phyloP scores from a whole-genome alignment of 192 early-diverging fungal genomes.

The Radiomyces spectabilis region DNA sequence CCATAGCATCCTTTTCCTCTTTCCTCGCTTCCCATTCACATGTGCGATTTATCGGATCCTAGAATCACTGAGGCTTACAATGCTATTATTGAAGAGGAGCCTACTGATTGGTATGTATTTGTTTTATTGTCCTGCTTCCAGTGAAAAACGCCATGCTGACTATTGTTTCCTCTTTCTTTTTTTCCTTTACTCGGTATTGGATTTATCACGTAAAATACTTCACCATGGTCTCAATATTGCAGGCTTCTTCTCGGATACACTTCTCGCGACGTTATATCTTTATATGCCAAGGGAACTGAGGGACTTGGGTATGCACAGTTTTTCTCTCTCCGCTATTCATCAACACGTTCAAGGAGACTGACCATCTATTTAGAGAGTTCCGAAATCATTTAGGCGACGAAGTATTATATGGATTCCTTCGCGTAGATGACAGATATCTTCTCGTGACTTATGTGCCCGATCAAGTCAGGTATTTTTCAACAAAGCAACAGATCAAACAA shows the following conservation, averaged over 20 bases:
- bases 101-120: slow-evolving; percentile 53
- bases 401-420: slow-evolving; percentile 51
- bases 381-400: slow-evolving; percentile 45
- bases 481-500: not conserved
- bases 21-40: not conserved
- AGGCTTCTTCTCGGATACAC: slow-evolving; percentile 61
- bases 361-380: slow-evolving; percentile 45
- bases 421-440: slow-evolving; percentile 49
- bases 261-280: slow-evolving; percentile 54
- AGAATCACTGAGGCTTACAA: slow-evolving; percentile 48
- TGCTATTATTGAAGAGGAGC: slow-evolving; percentile 41
- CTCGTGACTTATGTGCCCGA: slow-evolving; percentile 53
- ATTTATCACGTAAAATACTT: too few species aligned
- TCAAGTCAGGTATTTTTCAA: slow-evolving; percentile 55
- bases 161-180: not conserved
- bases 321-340: not conserved
- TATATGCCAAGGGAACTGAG: slow-evolving; percentile 44
- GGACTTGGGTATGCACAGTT: slow-evolving; percentile 30
- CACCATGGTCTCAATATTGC: too few species aligned
- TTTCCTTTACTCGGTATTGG: not conserved
- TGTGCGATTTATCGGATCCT: slow-evolving; percentile 57
- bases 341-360: too few species aligned
- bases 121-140: too few species aligned
- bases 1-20: not conserved
- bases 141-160: not conserved